These are phyloP conservation scores for Podospora tetraspora DNA, from an alignment of 495 filamentous ascomycete species.

Conservation along the genomic window DNA sequence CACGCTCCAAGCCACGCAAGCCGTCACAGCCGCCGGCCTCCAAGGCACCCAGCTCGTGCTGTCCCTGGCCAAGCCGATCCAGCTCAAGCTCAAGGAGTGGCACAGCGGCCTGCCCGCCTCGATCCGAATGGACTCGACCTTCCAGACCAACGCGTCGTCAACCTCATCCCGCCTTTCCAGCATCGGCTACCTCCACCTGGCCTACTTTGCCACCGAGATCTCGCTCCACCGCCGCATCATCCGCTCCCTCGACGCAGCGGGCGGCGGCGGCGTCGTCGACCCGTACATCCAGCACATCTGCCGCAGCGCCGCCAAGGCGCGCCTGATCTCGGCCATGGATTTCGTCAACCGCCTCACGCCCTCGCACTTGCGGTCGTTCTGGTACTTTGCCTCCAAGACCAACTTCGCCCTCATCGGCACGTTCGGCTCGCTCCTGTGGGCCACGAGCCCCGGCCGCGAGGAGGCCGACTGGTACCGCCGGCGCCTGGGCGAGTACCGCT, in stretches of 20 bases:
- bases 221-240: constrained; percentile 79
- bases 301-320: constrained; percentile 80
- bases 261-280: constrained; percentile 39
- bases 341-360: constrained; percentile 70
- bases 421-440: constrained; percentile 76
- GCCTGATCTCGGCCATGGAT: constrained; percentile 71
- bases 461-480: constrained; percentile 94
- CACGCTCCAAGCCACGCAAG: constrained; percentile 57
- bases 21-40: constrained; percentile 42
- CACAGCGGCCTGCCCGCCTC: constrained; percentile 59
- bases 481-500: constrained; percentile 81
- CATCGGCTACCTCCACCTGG: constrained; percentile 73
- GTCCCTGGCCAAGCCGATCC: constrained; percentile 72
- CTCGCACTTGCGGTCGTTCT: constrained; percentile 67
- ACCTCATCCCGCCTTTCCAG: constrained; percentile 48
- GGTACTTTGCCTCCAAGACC: constrained; percentile 76
- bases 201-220: constrained; percentile 80
- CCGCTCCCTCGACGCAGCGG: constrained; percentile 52
- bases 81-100: constrained; percentile 80
- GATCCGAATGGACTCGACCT: constrained; percentile 61
- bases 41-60: constrained; percentile 62
- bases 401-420: constrained; percentile 80
- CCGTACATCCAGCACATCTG: constrained; percentile 87
- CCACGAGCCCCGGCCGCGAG: constrained; percentile 77
- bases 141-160: constrained; percentile 27